Conservation (phyloP, 1,284 basidiomycete genomes). For the Moesziomyces antarcticus region DNA sequence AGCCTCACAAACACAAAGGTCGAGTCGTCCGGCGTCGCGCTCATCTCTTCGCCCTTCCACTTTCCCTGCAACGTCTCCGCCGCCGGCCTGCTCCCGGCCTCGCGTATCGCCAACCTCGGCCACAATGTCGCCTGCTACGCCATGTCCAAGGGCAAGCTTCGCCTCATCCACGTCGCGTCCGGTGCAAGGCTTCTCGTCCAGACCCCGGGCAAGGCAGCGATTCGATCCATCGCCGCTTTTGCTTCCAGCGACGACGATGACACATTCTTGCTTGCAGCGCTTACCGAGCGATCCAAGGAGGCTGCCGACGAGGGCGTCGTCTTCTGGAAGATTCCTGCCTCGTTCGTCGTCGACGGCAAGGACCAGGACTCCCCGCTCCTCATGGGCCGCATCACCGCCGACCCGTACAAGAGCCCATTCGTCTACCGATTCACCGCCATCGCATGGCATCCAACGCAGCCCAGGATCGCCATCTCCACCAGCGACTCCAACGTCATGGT, state of each 20-base stretch:
- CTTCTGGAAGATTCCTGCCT: constrained; percentile 19
- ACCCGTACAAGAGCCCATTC: constrained; percentile 14
- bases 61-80: constrained; percentile 23
- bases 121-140: constrained; percentile 28
- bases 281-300: constrained; percentile 23
- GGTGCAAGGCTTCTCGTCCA: constrained; percentile 27
- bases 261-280: constrained; percentile 21
- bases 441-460: constrained; percentile 20
- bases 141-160: constrained; percentile 44
- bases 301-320: constrained; percentile 17
- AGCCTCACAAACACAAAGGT: constrained; percentile 35
- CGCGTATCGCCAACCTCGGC: constrained; percentile 25
- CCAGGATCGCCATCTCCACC: constrained; percentile 34
- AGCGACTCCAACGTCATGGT: constrained; percentile 29
- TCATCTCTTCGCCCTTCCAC: constrained; percentile 31
- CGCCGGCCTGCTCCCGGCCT: constrained; percentile 16
- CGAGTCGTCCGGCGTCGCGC: constrained; percentile 35
- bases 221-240: constrained; percentile 27
- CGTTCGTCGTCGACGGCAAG: constrained; percentile 22
- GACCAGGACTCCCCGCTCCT: constrained; percentile 3
- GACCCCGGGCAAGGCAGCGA: constrained; percentile 14
- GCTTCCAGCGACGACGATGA: constrained; percentile 2
- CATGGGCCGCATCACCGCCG: constrained; percentile 20
- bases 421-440: constrained; percentile 28
- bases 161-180: constrained; percentile 34